Base-by-base conservation (phyloP, 2,329 filamentous ascomycete genomes). In the Pseudopyricularia cyperi region DNA sequence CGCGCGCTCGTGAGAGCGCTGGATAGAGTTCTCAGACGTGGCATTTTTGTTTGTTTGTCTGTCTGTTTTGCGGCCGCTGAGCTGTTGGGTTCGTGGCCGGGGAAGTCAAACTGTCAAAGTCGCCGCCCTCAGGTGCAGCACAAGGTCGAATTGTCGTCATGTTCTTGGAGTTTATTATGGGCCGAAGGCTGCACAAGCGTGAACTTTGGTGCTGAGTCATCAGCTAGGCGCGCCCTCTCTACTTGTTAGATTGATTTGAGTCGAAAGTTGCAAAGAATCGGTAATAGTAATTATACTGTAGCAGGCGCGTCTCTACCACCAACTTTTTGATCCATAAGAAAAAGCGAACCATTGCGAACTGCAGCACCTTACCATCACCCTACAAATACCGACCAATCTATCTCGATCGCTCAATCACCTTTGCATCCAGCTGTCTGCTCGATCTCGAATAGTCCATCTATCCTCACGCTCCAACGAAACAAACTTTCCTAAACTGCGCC, bases 1-100 rank as follows among this genome's bases (percentile, higher is more conserved):
- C 55, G 46, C 37, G 52, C 51, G 12, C 54, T 53, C 54, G 59
- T 62, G 54, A 60, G 52, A 15, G 57, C 39, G 54, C 57, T 57
- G 53, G 56, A 22, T 32, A 62, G 49, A 26, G 50, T 52, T 22
- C 53, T 54, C 46, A 57, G 55, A 15, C 56, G 52, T 47, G 59
- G 47, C 63, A 64, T 66, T 4, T 48, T 44, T n/a, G n/a, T n/a
- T n/a, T n/a, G n/a, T n/a, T n/a, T n/a, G n/a, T n/a, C n/a, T n/a
- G n/a, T n/a, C n/a, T n/a, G n/a, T n/a, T n/a, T n/a, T n/a, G n/a
- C n/a, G n/a, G n/a, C n/a, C n/a, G n/a, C n/a, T n/a, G n/a, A n/a
- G n/a, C n/a, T n/a, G n/a, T n/a, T n/a, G n/a, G n/a, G n/a, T n/a
- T n/a, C n/a, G n/a, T n/a, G n/a, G n/a, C n/a, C n/a, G n/a, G n/a